phyloP scores from a whole-genome alignment of 768 basidiomycete species.

The Hypholoma sublateritium region DNA sequence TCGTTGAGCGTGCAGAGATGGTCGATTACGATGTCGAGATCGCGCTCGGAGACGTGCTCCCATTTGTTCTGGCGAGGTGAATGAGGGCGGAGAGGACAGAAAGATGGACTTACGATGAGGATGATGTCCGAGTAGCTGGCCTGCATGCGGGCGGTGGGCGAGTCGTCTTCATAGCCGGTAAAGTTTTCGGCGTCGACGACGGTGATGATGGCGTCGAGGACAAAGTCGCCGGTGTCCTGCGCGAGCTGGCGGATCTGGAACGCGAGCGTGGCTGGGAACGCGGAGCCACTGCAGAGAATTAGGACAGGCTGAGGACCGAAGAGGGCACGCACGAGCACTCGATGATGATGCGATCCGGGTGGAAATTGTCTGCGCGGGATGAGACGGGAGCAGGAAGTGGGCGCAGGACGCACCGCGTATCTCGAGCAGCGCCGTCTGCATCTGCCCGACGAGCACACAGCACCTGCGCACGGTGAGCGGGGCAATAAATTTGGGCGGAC shows the following conservation, averaged over 20 bases:
- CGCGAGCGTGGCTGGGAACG: constrained; percentile 93
- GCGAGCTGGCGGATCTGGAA: constrained; percentile 93
- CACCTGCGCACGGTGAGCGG: constrained; percentile 53
- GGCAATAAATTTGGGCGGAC: neutral
- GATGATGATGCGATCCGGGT: constrained; percentile 90
- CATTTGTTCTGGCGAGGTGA: constrained; percentile 72
- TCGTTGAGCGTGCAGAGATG: constrained; percentile 90
- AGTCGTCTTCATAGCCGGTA: constrained; percentile 87
- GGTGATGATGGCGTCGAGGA: constrained; percentile 88
- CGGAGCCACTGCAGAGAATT: constrained; percentile 66
- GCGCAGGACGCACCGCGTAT: constrained; percentile 63
- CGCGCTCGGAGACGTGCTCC: constrained; percentile 78
- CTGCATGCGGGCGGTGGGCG: constrained; percentile 90
- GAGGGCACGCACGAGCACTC: constrained; percentile 80
- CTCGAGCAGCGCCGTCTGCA: constrained; percentile 88
- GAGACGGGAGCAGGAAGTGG: neutral
- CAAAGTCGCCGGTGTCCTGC: constrained; percentile 72
- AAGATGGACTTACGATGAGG: constrained; percentile 53
- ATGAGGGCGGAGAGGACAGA: neutral
- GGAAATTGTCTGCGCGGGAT: constrained; percentile 61
- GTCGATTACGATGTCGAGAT: constrained; percentile 82
- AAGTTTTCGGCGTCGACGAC: constrained; percentile 94
- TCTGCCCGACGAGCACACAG: constrained; percentile 92
- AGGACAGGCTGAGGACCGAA: neutral
- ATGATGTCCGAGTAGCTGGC: constrained; percentile 95